Percentiles rank a stretch among this genome's conserved stretches.
phyloP scores from a whole-genome alignment of 345 rosid species.

The Melaleuca quinquenervia region DNA sequence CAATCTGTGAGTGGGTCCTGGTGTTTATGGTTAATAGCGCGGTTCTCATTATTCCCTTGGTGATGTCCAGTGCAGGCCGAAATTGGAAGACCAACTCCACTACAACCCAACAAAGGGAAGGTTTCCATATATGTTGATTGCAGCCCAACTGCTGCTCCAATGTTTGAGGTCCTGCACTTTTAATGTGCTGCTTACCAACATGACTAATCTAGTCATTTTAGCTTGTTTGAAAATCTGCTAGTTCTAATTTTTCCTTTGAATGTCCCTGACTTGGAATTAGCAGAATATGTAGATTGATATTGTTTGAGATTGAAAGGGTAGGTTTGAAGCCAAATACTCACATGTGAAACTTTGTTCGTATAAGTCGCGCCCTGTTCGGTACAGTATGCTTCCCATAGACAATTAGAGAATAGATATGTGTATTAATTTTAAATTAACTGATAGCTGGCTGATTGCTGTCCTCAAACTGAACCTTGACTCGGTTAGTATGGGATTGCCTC shows the following conservation, averaged over 20 bases:
- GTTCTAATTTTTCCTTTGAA: not conserved
- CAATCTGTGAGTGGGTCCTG: not conserved
- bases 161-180: constrained; percentile 48
- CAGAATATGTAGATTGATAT: not conserved
- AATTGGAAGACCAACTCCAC: constrained; percentile 73
- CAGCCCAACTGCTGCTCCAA: constrained; percentile 82
- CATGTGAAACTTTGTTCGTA: not conserved
- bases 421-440: not conserved
- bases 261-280: not conserved
- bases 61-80: constrained; percentile 53
- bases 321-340: not conserved
- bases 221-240: not conserved
- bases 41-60: not conserved
- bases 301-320: not conserved
- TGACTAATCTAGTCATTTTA: not conserved
- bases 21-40: not conserved
- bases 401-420: not conserved
- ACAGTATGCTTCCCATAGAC: not conserved
- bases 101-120: constrained; percentile 84
- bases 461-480: not conserved
- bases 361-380: not conserved
- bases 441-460: not conserved
- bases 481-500: not conserved
- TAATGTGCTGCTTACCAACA: not conserved
- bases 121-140: constrained; percentile 72